These are phyloP conservation scores for Nakazawaea anatomiae DNA, from an alignment of 805 yeast species.

Conservation along the genomic window DNA sequence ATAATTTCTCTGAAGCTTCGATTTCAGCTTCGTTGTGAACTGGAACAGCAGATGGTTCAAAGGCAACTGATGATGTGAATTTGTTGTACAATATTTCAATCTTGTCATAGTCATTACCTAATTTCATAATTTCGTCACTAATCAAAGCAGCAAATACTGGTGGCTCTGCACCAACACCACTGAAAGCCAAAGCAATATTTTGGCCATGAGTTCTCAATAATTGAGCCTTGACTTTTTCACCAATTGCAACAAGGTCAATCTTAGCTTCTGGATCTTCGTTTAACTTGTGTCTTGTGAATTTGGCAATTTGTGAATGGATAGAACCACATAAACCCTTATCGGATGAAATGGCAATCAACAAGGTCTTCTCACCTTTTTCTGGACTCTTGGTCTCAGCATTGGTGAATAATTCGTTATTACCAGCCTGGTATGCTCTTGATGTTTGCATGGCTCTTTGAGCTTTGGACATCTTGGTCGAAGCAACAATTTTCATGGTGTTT, in stretches of 20 bases:
- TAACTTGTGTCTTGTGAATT: constrained; percentile 71
- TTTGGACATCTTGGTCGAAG: constrained; percentile 91
- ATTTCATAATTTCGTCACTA: constrained; percentile 72
- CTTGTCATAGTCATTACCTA: constrained; percentile 65
- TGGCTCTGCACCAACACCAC: constrained; percentile 94
- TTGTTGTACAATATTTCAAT: constrained; percentile 82
- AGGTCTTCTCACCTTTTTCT: constrained; percentile 46
- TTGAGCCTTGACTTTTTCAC: constrained; percentile 93
- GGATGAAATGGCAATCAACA: constrained; percentile 84
- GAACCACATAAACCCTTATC: constrained; percentile 99
- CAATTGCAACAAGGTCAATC: constrained; percentile 73
- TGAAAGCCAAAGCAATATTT: constrained; percentile 67
- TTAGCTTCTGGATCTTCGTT: constrained; percentile 52
- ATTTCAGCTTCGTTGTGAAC: constrained; percentile 67
- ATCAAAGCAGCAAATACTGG: constrained; percentile 91
- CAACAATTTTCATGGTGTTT: constrained; percentile 99
- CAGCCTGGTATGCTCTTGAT: constrained; percentile 77
- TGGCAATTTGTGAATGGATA: constrained; percentile 91
- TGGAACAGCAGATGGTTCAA: constrained; percentile 71
- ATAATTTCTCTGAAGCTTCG: constrained; percentile 78
- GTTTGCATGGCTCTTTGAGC: constrained; percentile 93
- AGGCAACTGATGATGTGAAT: constrained; percentile 82
- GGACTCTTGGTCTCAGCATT: constrained; percentile 70
- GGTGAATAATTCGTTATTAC: constrained; percentile 73
- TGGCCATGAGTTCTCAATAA: constrained; percentile 75